phyloP scores from a whole-genome alignment of 139 green algal genomes.

The Volvox africanus region DNA sequence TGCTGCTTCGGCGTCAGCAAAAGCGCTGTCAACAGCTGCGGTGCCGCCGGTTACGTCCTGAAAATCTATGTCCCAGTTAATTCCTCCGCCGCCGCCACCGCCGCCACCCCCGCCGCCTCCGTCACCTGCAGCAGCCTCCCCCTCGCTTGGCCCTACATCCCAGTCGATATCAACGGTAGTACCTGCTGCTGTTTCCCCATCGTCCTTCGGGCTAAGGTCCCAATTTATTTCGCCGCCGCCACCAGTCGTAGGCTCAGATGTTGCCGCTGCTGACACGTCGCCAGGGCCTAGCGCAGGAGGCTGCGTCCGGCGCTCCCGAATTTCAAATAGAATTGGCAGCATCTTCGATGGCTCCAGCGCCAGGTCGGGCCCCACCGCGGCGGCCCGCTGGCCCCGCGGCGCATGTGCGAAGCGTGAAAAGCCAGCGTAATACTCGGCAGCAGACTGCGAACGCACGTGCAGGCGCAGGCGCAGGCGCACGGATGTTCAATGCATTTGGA shows the following conservation, averaged over 20 bases:
- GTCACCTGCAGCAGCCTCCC: background rate
- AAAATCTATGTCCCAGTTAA: slow-evolving; percentile 80
- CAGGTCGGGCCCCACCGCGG: background rate
- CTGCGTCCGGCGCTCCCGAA: slow-evolving; percentile 32
- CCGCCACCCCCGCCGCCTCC: slow-evolving; percentile 32
- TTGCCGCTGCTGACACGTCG: background rate
- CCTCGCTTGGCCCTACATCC: slow-evolving; percentile 49
- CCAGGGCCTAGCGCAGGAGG: background rate
- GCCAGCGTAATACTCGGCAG: slow-evolving; percentile 21
- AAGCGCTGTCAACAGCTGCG: background rate
- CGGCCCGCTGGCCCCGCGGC: background rate
- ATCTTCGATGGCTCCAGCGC: background rate
- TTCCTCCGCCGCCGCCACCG: slow-evolving; percentile 40
- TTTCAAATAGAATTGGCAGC: slow-evolving; percentile 37
- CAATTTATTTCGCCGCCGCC: slow-evolving; percentile 28
- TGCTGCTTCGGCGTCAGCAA: slow-evolving; percentile 22
- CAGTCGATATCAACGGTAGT: slow-evolving; percentile 58
- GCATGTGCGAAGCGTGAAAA: slow-evolving; percentile 37
- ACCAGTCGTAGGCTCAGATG: background rate
- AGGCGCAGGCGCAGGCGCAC: too few relatives aligned
- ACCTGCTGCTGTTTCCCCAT: background rate
- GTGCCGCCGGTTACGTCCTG: slow-evolving; percentile 31
- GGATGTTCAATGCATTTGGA: too few relatives aligned
- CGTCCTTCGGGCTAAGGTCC: slow-evolving; percentile 2
- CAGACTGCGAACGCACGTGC: slow-evolving; percentile 9